Evolutionary conservation across 2,329 filamentous ascomycete genomes (phyloP).

Genomic region (Microcyclosporella mali): DNA sequence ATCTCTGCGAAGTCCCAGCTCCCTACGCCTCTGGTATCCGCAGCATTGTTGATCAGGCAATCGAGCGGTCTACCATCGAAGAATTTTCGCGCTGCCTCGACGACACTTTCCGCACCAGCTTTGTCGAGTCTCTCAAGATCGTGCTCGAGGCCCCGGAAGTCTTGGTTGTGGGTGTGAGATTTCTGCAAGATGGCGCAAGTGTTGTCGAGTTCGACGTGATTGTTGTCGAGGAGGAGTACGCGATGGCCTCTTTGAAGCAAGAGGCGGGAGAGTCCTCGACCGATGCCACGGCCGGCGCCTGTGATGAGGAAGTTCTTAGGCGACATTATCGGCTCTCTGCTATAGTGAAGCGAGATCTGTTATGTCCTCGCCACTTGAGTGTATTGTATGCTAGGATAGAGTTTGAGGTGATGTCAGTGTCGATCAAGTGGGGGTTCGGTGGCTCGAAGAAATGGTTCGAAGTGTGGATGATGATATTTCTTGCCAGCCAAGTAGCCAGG

Average conservation of each 20-base stretch:
- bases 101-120: no score
- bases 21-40: conserved; percentile 34
- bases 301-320: conserved; percentile 40
- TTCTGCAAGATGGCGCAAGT: conserved; percentile 26
- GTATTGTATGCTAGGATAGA: no score
- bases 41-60: conserved; percentile 41
- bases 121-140: conserved; percentile 24
- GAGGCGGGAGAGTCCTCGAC: conserved; percentile 33
- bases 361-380: no score
- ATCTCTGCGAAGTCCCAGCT: conserved; percentile 27
- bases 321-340: conserved; percentile 2
- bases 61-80: conserved; percentile 36
- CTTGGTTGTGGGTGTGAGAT: conserved; percentile 10
- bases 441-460: no score
- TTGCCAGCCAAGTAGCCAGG: no score
- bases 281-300: conserved; percentile 35
- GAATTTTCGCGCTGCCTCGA: conserved; percentile 27
- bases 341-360: neutral
- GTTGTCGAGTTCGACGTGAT: conserved; percentile 35
- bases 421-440: no score
- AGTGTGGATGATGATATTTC: no score
- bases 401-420: no score
- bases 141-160: conserved; percentile 20
- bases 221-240: conserved; percentile 38
- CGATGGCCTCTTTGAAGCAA: conserved; percentile 37